phyloP scores from a whole-genome alignment of 140 eudicot genomes.

The Senecio squalidus region DNA sequence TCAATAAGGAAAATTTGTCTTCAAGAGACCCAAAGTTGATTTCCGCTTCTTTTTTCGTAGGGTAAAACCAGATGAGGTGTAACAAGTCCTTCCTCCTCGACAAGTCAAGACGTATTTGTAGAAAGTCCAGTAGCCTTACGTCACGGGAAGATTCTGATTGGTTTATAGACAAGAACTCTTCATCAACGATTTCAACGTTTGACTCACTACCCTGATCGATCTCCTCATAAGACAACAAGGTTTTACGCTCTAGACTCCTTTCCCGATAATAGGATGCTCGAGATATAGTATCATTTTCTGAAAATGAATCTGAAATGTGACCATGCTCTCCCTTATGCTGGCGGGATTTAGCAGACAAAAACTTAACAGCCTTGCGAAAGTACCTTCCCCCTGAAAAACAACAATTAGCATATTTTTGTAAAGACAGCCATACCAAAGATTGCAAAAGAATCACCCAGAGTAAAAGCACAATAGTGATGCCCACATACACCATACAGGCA shows the following conservation, averaged over 20 bases:
- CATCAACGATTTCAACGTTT: background rate
- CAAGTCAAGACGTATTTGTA: background rate
- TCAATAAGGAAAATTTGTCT: slow-evolving; percentile 10
- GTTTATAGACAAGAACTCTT: background rate
- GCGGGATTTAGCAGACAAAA: background rate
- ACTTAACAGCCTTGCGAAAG: background rate
- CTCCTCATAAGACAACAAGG: no score
- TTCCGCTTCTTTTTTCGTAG: slow-evolving; percentile 5
- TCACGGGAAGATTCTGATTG: background rate
- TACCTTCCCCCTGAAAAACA: background rate
- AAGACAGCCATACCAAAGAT: no score
- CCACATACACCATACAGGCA: no score
- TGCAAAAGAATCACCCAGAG: no score
- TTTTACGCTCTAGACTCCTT: no score
- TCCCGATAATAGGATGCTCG: no score
- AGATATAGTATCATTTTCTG: background rate
- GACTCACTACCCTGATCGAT: no score
- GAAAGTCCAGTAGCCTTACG: background rate
- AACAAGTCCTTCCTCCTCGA: slow-evolving; percentile 10
- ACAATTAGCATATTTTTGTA: background rate
- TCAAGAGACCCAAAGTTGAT: slow-evolving; percentile 11
- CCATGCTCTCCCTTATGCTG: background rate
- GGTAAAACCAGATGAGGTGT: slow-evolving; percentile 19
- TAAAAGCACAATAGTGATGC: no score
- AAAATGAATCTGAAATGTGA: background rate